phyloP scores from a whole-genome alignment of 371 early-diverging fungal genomes.

The Mucor saturninus region DNA sequence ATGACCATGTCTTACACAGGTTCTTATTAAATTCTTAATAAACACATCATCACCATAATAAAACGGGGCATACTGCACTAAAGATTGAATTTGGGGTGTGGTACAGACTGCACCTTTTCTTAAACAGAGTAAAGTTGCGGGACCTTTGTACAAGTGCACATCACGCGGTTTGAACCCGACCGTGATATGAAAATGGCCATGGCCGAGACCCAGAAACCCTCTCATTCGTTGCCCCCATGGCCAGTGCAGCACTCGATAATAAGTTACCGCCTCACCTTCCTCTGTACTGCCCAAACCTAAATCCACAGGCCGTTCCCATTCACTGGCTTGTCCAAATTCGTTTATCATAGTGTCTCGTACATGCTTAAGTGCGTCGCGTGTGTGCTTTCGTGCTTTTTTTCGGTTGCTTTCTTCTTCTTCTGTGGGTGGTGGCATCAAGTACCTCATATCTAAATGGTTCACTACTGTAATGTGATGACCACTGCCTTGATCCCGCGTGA shows the following conservation, averaged over 20 bases:
- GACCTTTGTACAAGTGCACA: constrained; percentile 33
- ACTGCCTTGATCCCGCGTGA: constrained; percentile 1
- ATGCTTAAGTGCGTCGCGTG: not conserved
- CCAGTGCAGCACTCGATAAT: constrained; percentile 29
- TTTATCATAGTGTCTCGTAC: not conserved
- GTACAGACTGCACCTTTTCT: constrained; percentile 3
- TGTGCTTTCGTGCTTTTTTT: not conserved
- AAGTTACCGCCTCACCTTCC: constrained; percentile 7
- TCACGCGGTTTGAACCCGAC: constrained; percentile 29
- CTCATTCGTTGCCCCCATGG: constrained; percentile 30
- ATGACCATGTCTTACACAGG: constrained; percentile 14
- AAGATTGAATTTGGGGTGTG: not conserved
- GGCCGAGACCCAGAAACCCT: constrained; percentile 5
- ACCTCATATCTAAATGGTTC: constrained; percentile 19
- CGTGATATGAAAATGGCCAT: constrained; percentile 29
- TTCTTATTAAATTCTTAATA: not conserved
- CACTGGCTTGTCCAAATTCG: constrained; percentile 1
- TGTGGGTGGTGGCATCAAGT: not conserved
- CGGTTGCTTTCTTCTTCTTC: not conserved
- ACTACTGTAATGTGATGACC: constrained; percentile 28
- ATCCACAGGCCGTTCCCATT: constrained; percentile 29
- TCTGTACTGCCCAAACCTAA: constrained; percentile 20
- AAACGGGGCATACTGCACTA: constrained; percentile 10
- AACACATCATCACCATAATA: constrained; percentile 14
- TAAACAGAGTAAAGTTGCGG: constrained; percentile 23